Conservation (phyloP, 495 filamentous ascomycete genomes). For the Hyaloscypha finlandica region DNA sequence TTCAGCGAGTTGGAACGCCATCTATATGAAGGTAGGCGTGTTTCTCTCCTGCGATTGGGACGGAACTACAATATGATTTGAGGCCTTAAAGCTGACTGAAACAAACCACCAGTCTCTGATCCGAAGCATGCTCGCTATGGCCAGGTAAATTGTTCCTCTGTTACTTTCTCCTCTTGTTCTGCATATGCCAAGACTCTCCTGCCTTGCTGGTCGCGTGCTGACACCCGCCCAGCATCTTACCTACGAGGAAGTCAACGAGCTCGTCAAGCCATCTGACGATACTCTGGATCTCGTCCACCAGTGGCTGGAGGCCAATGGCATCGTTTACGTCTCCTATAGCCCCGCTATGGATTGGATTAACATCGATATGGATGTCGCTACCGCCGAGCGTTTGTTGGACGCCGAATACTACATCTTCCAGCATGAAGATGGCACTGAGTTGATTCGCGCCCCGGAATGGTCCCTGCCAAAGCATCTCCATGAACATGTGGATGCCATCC, state of each 20-base stretch:
- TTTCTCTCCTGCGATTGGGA: background rate
- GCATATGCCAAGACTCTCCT: background rate
- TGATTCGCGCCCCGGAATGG: constrained; percentile 45
- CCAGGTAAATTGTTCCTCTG: constrained; percentile 38
- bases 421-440: constrained; percentile 41
- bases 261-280: constrained; percentile 40
- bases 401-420: constrained; percentile 61
- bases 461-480: constrained; percentile 58
- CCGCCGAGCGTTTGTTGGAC: constrained; percentile 57
- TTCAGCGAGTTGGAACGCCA: constrained; percentile 50
- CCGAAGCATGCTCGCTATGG: constrained; percentile 46
- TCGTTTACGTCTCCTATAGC: constrained; percentile 45
- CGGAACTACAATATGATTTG: background rate
- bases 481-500: constrained; percentile 61
- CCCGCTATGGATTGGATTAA: constrained; percentile 50
- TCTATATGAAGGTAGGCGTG: constrained; percentile 51
- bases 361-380: constrained; percentile 54
- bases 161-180: no score
- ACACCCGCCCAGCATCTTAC: constrained; percentile 47
- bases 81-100: constrained; percentile 5
- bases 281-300: constrained; percentile 43
- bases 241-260: constrained; percentile 39
- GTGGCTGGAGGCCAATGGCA: constrained; percentile 54
- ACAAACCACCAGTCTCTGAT: constrained; percentile 35
- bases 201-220: constrained; percentile 35